phyloP scores from a whole-genome alignment of 805 yeast species.

The Wickerhamiella qilinensis region DNA sequence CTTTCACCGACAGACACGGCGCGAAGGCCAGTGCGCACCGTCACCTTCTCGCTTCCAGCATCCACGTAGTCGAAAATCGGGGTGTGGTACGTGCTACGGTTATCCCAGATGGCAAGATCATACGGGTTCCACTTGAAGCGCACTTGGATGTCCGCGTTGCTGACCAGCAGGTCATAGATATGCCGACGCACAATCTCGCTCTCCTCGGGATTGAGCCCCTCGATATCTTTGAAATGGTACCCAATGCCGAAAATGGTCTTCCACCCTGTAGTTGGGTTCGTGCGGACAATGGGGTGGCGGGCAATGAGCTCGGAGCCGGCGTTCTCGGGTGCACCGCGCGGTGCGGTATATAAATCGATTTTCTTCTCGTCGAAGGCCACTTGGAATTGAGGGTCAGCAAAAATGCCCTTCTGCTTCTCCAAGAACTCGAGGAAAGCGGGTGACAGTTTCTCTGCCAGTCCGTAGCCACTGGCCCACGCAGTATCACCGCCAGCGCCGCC shows the following conservation, averaged over 20 bases:
- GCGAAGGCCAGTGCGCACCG: conserved; percentile 17
- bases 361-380: not conserved
- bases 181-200: conserved; percentile 32
- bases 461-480: conserved; percentile 36
- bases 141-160: conserved; percentile 39
- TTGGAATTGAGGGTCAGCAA: conserved; percentile 2
- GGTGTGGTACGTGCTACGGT: conserved; percentile 37
- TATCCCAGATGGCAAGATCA: conserved; percentile 45
- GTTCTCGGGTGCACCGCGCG: conserved; percentile 19
- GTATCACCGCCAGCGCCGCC: conserved; percentile 33
- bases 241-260: conserved; percentile 41
- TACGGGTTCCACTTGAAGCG: conserved; percentile 38
- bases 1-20: conserved; percentile 18
- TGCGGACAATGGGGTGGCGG: conserved; percentile 42
- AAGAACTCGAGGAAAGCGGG: conserved; percentile 32
- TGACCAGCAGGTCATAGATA: conserved; percentile 31
- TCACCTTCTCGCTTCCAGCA: conserved; percentile 7
- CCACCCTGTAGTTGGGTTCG: conserved; percentile 52
- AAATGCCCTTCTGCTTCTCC: conserved; percentile 22
- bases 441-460: conserved; percentile 36
- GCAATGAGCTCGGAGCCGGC: conserved; percentile 16
- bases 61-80: conserved; percentile 30
- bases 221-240: conserved; percentile 33
- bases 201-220: conserved; percentile 37
- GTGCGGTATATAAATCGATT: conserved; percentile 11